Evolutionary conservation across 352 stramenopile species (phyloP), one percentile per base, ranked within the genome.

Genomic region (Globisporangium emineosum): DNA sequence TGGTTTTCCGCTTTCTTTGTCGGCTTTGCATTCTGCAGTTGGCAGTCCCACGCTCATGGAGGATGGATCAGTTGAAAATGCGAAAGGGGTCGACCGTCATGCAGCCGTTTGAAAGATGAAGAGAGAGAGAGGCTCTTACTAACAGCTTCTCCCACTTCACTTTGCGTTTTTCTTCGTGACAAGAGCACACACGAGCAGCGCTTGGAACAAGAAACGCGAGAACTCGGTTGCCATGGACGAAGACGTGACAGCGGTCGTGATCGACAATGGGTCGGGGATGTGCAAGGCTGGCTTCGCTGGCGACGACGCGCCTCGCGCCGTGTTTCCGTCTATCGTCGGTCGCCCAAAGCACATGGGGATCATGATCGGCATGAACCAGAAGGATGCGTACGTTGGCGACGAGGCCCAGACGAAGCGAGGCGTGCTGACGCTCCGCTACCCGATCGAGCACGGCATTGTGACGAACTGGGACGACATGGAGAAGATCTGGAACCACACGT

Each of bases 381-480:
- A 97, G 75, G 91, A 98, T 69, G 84, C 88, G 53, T 98, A 98
- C 70, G 89, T 98, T 30, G 92, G 93, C 59, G 92, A 98, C 54
- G 91, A 98, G 68, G 93, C 90, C 5, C 90, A 98, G 77, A 88
- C 79, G n/a, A 98, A 97, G 83, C 89, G 93, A 67, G 91, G 92
- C 62, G 89, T 98, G 32, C 73, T 98, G 37, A 98, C 88, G 33
- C 72, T 98, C 70, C 91, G 98, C 75, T 99, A 99, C 75, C 97
- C 97, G 15, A 99, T 99, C 60, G 97, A 99, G 78, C 97, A 99
- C 81, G 97, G 97, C 64, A 99, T 99, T 67, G 97, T 99, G 33
- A 99, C 95, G 65, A 99, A 99, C 85, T 99, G 97, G 97, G 96
- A 99, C 78, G 96, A 99, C 79, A 99, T 99, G 97, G 97, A 99